phyloP scores from a whole-genome alignment of 768 basidiomycete genomes.

The Hericium alpestre region DNA sequence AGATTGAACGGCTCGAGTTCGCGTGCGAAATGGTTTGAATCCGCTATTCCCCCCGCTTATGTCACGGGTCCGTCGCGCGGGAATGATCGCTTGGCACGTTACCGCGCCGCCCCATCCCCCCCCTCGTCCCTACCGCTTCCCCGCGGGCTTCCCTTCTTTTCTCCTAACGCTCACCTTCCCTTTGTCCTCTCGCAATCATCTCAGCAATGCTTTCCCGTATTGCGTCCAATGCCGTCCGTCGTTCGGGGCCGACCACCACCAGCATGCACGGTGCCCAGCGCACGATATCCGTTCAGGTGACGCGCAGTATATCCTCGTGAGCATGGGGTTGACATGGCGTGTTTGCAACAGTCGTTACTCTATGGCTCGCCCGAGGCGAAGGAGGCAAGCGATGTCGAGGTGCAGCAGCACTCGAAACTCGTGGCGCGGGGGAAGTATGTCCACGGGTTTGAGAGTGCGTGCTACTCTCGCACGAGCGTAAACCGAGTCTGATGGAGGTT shows the following conservation, averaged over 20 bases:
- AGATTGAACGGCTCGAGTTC: not conserved
- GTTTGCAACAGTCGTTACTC: slow-evolving; percentile 54
- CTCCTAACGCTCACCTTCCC: not conserved
- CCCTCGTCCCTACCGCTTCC: not conserved
- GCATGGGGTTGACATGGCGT: slow-evolving; percentile 15
- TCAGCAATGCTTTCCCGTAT: slow-evolving; percentile 17
- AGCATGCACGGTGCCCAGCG: slow-evolving; percentile 11
- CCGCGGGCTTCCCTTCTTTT: not conserved
- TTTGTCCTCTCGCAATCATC: not conserved
- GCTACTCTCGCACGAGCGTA: not conserved
- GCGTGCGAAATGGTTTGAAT: not conserved
- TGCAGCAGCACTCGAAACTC: slow-evolving; percentile 74
- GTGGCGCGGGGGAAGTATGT: slow-evolving; percentile 92
- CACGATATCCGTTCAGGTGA: slow-evolving; percentile 24
- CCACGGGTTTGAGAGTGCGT: slow-evolving; percentile 79
- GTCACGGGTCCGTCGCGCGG: not conserved
- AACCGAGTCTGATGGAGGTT: slow-evolving; percentile 9
- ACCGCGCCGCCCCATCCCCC: not conserved
- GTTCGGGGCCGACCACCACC: not conserved
- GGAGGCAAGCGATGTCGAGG: slow-evolving; percentile 64
- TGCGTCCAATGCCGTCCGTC: slow-evolving; percentile 12
- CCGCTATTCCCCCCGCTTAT: not conserved
- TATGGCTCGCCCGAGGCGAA: slow-evolving; percentile 93
- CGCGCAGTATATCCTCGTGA: slow-evolving; percentile 10
- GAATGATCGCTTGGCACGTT: not conserved